phyloP scores from a whole-genome alignment of 2,329 filamentous ascomycete genomes.

The Aspergillus sergii region DNA sequence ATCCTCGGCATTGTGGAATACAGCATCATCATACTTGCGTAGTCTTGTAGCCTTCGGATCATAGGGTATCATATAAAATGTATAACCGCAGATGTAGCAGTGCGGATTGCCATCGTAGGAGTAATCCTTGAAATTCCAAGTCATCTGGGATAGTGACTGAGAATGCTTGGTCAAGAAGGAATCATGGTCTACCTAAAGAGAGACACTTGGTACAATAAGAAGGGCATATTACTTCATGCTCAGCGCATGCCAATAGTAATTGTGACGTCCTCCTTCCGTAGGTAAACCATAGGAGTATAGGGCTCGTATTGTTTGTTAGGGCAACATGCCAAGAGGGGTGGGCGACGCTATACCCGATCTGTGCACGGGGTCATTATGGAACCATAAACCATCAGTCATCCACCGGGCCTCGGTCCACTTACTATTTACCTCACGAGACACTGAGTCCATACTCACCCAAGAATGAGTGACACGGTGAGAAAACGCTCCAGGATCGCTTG shows the following conservation, averaged over 20 bases:
- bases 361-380: not conserved
- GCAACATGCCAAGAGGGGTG: not conserved
- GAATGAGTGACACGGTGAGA: constrained; percentile 33
- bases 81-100: not conserved
- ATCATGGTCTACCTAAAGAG: no score
- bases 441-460: not conserved
- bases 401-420: not conserved
- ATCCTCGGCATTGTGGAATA: not conserved
- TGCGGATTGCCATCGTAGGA: no score
- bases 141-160: no score
- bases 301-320: not conserved
- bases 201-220: no score
- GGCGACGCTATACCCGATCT: not conserved
- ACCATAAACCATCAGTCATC: no score
- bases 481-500: constrained; percentile 52
- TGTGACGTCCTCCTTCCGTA: no score
- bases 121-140: no score
- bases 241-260: no score
- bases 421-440: not conserved
- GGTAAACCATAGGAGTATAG: no score
- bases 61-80: not conserved
- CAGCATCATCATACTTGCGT: not conserved
- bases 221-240: no score
- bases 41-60: not conserved
- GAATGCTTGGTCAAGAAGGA: no score